These are phyloP conservation scores for Saccharum officinarum DNA, from an alignment of 176 grass and related monocot genomes.

Conservation along the genomic window DNA sequence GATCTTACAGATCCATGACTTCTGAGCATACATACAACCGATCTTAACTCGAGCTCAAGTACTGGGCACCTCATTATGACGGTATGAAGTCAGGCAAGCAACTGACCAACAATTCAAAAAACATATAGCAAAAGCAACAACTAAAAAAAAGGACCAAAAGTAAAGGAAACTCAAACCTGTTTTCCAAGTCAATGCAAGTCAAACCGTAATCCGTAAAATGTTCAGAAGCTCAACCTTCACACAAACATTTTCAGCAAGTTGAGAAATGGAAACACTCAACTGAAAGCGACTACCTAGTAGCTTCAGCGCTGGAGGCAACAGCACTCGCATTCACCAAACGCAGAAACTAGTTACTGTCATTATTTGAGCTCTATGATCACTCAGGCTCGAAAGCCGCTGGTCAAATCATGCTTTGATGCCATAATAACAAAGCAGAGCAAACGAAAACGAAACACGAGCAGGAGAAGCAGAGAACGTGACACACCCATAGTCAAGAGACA, in stretches of 20 bases:
- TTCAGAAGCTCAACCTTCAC: conserved; percentile 16
- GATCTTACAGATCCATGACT: background rate
- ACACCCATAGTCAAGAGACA: background rate
- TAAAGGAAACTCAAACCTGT: background rate
- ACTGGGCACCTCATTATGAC: background rate
- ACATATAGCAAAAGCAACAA: background rate
- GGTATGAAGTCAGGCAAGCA: background rate
- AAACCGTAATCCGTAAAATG: conserved; percentile 31
- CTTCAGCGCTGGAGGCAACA: background rate
- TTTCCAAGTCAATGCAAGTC: conserved; percentile 49
- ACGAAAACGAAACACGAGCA: background rate
- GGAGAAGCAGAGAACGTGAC: background rate
- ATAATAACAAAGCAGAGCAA: background rate
- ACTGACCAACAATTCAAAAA: too few relatives aligned
- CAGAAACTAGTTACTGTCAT: background rate
- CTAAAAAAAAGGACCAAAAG: background rate
- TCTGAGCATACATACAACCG: background rate
- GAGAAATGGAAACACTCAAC: background rate
- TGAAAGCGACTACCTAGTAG: conserved; percentile 12
- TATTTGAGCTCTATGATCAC: background rate
- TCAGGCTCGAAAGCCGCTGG: background rate
- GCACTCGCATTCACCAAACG: background rate
- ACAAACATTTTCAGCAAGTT: conserved; percentile 21
- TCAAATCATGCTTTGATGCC: background rate
- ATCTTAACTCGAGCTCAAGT: background rate